phyloP scores from a whole-genome alignment of 305 asterid species.

The Striga hermonthica region DNA sequence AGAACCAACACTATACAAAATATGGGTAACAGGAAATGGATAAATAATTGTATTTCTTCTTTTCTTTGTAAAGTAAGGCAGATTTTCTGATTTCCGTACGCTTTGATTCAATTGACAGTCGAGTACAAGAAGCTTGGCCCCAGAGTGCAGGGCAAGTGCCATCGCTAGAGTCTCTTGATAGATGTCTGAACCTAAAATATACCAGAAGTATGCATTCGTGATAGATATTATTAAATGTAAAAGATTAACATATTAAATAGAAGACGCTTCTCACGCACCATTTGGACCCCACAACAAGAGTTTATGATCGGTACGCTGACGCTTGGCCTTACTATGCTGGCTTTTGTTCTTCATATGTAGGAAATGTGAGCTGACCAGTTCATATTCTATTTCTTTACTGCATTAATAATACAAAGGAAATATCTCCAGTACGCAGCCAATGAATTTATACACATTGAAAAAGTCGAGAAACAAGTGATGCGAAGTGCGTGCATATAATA shows the following conservation, averaged over 20 bases:
- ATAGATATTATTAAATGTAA: background rate
- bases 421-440: background rate
- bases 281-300: slow-evolving; percentile 1
- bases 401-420: slow-evolving; percentile 6
- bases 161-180: slow-evolving; percentile 17
- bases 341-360: background rate
- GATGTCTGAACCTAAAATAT: slow-evolving; percentile 20
- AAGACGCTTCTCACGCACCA: slow-evolving; percentile 14
- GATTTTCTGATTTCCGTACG: slow-evolving; percentile 3
- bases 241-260: background rate
- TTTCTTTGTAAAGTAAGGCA: background rate
- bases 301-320: background rate
- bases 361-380: background rate
- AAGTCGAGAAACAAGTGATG: background rate
- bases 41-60: background rate
- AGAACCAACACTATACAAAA: background rate
- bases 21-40: background rate
- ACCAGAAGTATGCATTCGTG: background rate
- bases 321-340: background rate
- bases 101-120: slow-evolving; percentile 18
- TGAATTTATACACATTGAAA: background rate
- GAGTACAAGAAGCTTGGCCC: slow-evolving; percentile 24
- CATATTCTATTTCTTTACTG: slow-evolving; percentile 14
- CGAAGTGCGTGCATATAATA: background rate
- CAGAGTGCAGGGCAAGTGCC: slow-evolving; percentile 7